These are phyloP conservation scores for Eucalyptus melliodora DNA, from an alignment of 345 rosid genomes.

Conservation along the genomic window DNA sequence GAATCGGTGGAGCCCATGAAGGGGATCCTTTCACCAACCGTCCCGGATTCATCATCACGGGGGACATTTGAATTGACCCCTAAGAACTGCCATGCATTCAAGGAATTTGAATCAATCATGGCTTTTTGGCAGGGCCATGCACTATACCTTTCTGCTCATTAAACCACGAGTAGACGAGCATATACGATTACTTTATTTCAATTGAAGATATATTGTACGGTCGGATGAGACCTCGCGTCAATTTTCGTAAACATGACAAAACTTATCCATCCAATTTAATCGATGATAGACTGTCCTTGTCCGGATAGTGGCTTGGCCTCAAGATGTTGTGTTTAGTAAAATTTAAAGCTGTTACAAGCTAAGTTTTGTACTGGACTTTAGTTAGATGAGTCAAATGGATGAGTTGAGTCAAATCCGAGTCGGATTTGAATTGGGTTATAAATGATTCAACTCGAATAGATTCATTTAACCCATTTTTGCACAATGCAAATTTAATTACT, in stretches of 20 bases:
- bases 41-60: background rate
- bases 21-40: background rate
- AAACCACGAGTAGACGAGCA: background rate
- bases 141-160: background rate
- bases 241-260: background rate
- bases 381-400: no score
- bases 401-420: accelerated
- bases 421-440: accelerated
- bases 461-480: no score
- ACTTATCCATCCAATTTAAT: background rate
- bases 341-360: background rate
- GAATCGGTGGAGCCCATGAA: background rate
- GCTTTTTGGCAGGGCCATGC: background rate
- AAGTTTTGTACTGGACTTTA: background rate
- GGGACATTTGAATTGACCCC: background rate
- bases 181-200: background rate
- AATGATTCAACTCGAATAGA: no score
- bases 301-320: background rate
- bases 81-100: background rate
- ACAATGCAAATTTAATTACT: no score
- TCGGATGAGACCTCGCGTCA: background rate
- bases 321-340: background rate
- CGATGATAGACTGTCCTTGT: background rate
- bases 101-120: background rate
- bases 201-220: background rate